Conservation (phyloP, 441 rosid genomes). For the Gossypium laxum region DNA sequence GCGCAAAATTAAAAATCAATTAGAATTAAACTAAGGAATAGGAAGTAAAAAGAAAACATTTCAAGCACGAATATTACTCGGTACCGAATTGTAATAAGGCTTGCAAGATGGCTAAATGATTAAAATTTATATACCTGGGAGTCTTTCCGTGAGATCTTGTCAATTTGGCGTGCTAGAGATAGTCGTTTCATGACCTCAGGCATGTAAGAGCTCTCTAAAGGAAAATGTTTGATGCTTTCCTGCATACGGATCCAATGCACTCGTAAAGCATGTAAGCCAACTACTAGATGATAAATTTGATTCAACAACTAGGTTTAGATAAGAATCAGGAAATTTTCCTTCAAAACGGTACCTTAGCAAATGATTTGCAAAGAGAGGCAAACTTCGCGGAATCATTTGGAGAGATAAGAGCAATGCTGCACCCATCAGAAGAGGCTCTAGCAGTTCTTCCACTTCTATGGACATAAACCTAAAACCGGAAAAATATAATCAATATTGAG, state of each 20-base stretch:
- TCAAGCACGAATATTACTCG: background rate
- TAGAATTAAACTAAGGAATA: background rate
- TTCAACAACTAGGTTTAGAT: background rate
- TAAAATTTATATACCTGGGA: constrained; percentile 51
- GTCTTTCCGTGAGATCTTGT: constrained; percentile 59
- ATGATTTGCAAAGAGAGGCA: constrained; percentile 77
- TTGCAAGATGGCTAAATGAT: background rate
- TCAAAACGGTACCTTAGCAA: constrained; percentile 53
- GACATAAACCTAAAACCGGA: constrained; percentile 66
- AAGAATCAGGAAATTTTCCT: constrained; percentile 1
- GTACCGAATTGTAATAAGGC: background rate
- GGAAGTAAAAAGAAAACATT: background rate
- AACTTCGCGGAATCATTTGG: constrained; percentile 72
- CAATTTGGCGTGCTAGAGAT: constrained; percentile 88
- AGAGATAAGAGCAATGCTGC: constrained; percentile 80
- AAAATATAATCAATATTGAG: constrained; percentile 9
- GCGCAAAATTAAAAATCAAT: background rate
- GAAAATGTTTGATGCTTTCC: constrained; percentile 77
- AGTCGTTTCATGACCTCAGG: constrained; percentile 72
- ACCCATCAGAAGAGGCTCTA: constrained; percentile 86
- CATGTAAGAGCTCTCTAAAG: constrained; percentile 78
- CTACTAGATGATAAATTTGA: background rate
- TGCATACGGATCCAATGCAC: constrained; percentile 28
- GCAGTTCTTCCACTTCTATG: constrained; percentile 99
- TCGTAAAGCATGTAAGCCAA: constrained; percentile 11